Percentiles rank a stretch among this genome's conserved stretches.
Conservation (phyloP, 1,139 yeast species). For the Magnusiomyces ingens region DNA sequence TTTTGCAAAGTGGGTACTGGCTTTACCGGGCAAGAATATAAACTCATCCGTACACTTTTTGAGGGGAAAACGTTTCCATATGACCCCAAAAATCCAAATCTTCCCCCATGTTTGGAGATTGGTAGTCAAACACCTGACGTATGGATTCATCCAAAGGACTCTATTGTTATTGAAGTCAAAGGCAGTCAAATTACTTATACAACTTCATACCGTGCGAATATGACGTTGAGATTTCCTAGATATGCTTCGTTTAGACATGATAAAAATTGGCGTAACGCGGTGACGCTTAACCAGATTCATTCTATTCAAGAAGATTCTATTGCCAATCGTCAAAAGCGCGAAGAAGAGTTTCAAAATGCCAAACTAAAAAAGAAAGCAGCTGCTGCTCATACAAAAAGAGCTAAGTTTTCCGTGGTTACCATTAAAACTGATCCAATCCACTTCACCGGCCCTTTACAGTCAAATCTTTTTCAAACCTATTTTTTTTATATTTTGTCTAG, state of each 20-base stretch:
- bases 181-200: conserved; percentile 63
- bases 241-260: conserved; percentile 65
- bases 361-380: conserved; percentile 5
- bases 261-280: conserved; percentile 51
- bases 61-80: conserved; percentile 45
- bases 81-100: conserved; percentile 39
- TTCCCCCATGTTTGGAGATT: conserved; percentile 44
- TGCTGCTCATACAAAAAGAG: conserved; percentile 7
- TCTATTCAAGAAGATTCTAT: conserved; percentile 21
- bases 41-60: conserved; percentile 51
- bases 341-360: conserved; percentile 11
- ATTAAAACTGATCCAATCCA: conserved; percentile 16
- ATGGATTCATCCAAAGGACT: conserved; percentile 76
- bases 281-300: conserved; percentile 47
- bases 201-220: conserved; percentile 52
- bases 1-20: conserved; percentile 87
- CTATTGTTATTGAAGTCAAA: conserved; percentile 77
- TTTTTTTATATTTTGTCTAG: conserved; percentile 40
- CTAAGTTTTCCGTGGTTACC: conserved; percentile 11
- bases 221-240: conserved; percentile 72
- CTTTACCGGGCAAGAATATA: conserved; percentile 55
- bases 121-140: conserved; percentile 58
- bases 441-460: conserved; percentile 19
- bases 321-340: conserved; percentile 15
- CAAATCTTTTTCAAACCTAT: conserved; percentile 2